Percentiles rank a stretch among this genome's conserved stretches.
These are phyloP conservation scores for Centella asiatica DNA, from an alignment of 129 eudicot genomes.

Conservation along the genomic window DNA sequence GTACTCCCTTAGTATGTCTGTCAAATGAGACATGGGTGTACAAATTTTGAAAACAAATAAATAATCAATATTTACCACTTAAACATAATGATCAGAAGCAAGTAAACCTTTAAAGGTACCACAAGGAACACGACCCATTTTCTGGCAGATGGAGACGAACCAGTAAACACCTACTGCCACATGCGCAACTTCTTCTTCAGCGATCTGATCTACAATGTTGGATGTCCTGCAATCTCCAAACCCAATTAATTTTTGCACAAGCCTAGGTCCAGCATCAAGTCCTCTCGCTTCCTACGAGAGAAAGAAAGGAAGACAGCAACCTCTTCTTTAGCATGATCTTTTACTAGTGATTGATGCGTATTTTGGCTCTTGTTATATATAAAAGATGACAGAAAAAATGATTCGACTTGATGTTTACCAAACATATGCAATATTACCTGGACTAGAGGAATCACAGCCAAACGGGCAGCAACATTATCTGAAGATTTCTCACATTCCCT, in stretches of 20 bases:
- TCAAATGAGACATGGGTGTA: too few relatives aligned
- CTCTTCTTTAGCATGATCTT: not conserved
- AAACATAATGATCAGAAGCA: not conserved
- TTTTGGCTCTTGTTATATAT: too few relatives aligned
- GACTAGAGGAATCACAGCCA: slow-evolving; percentile 90
- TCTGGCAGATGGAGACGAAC: slow-evolving; percentile 69
- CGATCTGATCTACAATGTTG: slow-evolving; percentile 73
- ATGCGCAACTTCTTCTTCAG: slow-evolving; percentile 96
- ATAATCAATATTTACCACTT: too few relatives aligned
- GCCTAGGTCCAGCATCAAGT: slow-evolving; percentile 96
- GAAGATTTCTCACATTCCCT: slow-evolving; percentile 86
- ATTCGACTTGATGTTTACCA: too few relatives aligned
- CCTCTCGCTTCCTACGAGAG: slow-evolving; percentile 84
- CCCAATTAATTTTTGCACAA: slow-evolving; percentile 67
- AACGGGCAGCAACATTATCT: slow-evolving; percentile 80
- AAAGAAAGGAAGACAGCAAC: not conserved
- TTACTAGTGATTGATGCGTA: too few relatives aligned
- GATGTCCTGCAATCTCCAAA: slow-evolving; percentile 87
- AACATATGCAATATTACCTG: slow-evolving; percentile 52
- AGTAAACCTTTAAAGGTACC: slow-evolving; percentile 68
- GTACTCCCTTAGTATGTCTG: slow-evolving; percentile 70
- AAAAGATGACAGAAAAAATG: too few relatives aligned
- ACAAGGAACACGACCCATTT: slow-evolving; percentile 63
- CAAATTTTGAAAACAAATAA: too few relatives aligned
- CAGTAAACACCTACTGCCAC: slow-evolving; percentile 95